Base-by-base conservation (phyloP, 371 early-diverging fungal species). In the Fennellomyces sp. region DNA sequence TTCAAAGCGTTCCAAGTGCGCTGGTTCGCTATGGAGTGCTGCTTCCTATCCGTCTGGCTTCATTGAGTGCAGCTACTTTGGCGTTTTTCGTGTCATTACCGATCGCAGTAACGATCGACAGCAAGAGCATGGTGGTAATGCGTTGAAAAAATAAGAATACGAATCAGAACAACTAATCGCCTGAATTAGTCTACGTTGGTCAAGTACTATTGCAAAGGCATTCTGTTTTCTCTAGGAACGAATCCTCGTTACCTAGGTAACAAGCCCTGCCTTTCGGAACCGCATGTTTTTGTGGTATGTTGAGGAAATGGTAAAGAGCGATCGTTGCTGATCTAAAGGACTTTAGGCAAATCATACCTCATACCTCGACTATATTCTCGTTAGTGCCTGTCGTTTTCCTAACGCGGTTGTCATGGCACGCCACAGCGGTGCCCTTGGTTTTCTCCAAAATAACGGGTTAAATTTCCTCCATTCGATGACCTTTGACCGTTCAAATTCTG, bases 331-430 rank as follows among this genome's bases (percentile, higher is more conserved):
- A 54, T 26, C n/a, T 39, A 39, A 39, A 6, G n/a, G 15, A 39
- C 21, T 17, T 29, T 38, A 76, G 77, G 73, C 74, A 17, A 94
- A 94, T 66, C 94, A 94, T 66, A 94, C 93, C 1, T 88, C 89
- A 21, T 88, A 91, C 79, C 70, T 94, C 25, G 94, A 94, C 65
- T 93, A 88, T 66, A 73, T 94, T 51, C 70, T 93, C 15, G 67
- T 93, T 30, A 81, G 86, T 66, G 86, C 88, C 26, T 68, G 93
- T 61, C 81, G 79, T 55, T 91, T 88, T 65, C 88, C 89, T 13
- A 90, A 92, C 65, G 91, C 93, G 26, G 85, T 86, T 13, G 83
- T 94, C 5, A 87, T 91, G 59, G 91, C 92, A 61, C 80, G 72
- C 41, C 92, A 91, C 58, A 5, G 70, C 59, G 70, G 77, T 25